Percentiles rank a stretch among this genome's conserved stretches.
Evolutionary conservation across 2,329 filamentous ascomycete species (phyloP).

Genomic region (Phaeosphaeria sp.): DNA sequence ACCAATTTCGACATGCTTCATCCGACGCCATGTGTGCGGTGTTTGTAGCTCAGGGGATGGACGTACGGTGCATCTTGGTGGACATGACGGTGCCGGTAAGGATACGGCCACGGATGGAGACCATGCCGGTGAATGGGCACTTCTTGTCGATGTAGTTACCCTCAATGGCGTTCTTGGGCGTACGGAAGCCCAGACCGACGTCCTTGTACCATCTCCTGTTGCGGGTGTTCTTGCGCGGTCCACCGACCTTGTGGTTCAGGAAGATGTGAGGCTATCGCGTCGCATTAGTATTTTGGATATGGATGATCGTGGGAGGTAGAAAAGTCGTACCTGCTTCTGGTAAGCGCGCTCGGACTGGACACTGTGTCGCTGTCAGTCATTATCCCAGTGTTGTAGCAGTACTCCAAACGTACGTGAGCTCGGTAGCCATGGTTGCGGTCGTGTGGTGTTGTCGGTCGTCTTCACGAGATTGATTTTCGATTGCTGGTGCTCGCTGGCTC

Average conservation of each 20-base stretch:
- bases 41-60: background rate
- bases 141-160: conserved; percentile 99
- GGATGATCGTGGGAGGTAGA: conserved; percentile 18
- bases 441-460: conserved; percentile 42
- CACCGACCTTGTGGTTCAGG: conserved; percentile 93
- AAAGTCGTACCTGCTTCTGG: conserved; percentile 72
- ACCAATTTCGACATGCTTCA: conserved; percentile 2
- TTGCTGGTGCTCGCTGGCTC: conserved; percentile 20
- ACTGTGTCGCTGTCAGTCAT: conserved; percentile 65
- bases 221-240: conserved; percentile 55
- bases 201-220: conserved; percentile 97
- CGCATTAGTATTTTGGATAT: conserved; percentile 37
- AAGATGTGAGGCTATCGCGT: conserved; percentile 93
- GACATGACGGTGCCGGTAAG: conserved; percentile 98
- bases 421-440: conserved; percentile 53
- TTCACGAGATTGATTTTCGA: conserved; percentile 19
- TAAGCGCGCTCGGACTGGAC: conserved; percentile 99
- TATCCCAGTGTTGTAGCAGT: conserved; percentile 5
- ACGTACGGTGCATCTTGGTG: conserved; percentile 98
- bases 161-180: conserved; percentile 98
- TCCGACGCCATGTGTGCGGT: background rate
- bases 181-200: conserved; percentile 98
- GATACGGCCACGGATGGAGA: conserved; percentile 99
- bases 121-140: conserved; percentile 99
- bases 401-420: conserved; percentile 48